These are phyloP conservation scores for Trichoderma sp. DNA, from an alignment of 2,329 filamentous ascomycete species.

Conservation along the genomic window DNA sequence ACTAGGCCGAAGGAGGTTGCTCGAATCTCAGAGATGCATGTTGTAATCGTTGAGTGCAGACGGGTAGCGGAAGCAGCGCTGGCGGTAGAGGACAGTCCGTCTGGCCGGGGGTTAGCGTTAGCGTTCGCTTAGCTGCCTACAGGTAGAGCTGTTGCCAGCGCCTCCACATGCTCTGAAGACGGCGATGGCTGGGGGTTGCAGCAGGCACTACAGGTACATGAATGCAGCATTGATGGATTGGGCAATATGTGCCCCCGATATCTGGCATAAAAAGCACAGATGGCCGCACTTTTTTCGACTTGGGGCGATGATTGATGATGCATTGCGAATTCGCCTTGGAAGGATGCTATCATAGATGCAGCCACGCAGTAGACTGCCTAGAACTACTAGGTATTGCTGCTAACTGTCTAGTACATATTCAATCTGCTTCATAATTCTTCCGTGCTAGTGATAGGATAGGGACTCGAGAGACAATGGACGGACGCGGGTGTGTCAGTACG, in stretches of 20 bases:
- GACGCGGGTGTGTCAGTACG: constrained; percentile 1
- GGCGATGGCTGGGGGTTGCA: neutral
- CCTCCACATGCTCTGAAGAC: neutral
- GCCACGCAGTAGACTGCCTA: neutral
- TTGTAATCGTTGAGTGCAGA: constrained; percentile 2
- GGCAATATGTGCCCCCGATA: neutral
- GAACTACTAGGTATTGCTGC: neutral
- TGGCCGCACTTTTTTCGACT: neutral
- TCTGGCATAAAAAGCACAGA: neutral
- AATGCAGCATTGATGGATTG: neutral
- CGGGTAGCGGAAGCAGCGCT: neutral
- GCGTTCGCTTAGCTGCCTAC: constrained; percentile 20
- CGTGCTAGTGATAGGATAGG: neutral
- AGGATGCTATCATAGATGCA: neutral
- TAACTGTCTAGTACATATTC: neutral
- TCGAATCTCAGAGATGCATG: constrained; percentile 4
- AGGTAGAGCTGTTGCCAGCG: constrained; percentile 8
- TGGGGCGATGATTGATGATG: neutral
- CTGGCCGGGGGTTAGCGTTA: constrained; percentile 15
- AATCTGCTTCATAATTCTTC: neutral
- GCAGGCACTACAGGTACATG: neutral
- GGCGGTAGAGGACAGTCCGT: constrained; percentile 11
- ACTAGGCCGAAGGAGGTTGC: constrained; percentile 7
- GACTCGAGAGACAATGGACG: neutral
- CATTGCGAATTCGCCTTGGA: neutral